phyloP scores from a whole-genome alignment of 202 grass and related monocot genomes.

The Digitaria exilis region DNA sequence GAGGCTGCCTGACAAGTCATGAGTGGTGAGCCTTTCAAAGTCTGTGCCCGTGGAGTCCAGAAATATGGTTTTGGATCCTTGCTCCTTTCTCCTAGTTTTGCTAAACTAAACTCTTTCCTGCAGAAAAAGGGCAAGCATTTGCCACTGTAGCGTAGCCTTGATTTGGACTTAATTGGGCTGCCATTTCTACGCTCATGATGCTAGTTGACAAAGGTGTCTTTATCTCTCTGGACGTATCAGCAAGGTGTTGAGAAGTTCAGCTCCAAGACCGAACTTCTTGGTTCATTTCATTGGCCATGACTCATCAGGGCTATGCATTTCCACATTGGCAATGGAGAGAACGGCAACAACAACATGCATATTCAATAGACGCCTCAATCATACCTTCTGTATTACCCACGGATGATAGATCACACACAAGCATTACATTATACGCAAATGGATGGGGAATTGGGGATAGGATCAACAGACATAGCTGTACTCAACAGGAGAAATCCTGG shows the following conservation, averaged over 20 bases:
- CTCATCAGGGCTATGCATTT: background rate
- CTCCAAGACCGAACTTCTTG: background rate
- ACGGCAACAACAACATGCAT: background rate
- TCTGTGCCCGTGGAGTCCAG: slow-evolving; percentile 33
- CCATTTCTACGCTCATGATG: background rate
- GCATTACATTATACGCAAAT: background rate
- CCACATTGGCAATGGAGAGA: background rate
- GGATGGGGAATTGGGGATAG: background rate
- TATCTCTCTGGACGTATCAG: background rate
- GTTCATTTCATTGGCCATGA: background rate
- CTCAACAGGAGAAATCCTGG: background rate
- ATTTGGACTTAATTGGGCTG: background rate
- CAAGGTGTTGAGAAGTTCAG: background rate
- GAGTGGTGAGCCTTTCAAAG: slow-evolving; percentile 26
- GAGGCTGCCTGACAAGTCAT: background rate
- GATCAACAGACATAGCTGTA: background rate
- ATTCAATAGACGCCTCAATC: background rate
- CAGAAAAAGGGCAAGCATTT: background rate
- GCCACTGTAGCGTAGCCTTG: background rate
- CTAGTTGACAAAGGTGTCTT: background rate
- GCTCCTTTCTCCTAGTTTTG: slow-evolving; percentile 9
- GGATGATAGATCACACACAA: background rate
- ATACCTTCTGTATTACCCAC: background rate
- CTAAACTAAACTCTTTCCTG: background rate
- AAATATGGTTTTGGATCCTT: slow-evolving; percentile 57